phyloP scores from a whole-genome alignment of 2,329 filamentous ascomycete species.

The Trichoderma gracile region DNA sequence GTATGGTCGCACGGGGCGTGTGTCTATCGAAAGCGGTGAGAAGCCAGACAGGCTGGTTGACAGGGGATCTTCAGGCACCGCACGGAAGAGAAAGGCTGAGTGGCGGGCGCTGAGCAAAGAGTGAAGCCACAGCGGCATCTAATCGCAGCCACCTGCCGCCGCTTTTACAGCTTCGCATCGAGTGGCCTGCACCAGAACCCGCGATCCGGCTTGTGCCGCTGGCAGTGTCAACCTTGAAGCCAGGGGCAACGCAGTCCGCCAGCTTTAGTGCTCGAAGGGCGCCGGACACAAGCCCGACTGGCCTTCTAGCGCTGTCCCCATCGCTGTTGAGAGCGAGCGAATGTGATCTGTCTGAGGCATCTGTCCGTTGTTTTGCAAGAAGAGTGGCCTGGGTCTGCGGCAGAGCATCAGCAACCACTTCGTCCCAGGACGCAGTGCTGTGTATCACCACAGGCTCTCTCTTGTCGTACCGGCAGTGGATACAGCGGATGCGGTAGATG shows the following conservation, averaged over 20 bases:
- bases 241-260: conserved; percentile 9
- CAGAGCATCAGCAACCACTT: background rate
- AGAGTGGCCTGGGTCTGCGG: background rate
- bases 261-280: conserved; percentile 6
- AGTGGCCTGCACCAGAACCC: background rate
- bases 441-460: background rate
- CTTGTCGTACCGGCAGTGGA: conserved; percentile 5
- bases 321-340: background rate
- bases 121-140: conserved; percentile 22
- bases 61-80: conserved; percentile 22
- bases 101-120: conserved; percentile 4
- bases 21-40: conserved; percentile 19
- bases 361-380: background rate
- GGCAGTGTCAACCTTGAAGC: conserved; percentile 16
- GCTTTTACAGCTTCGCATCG: conserved; percentile 18
- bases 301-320: conserved; percentile 10
- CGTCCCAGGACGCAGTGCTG: background rate
- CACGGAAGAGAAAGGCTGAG: conserved; percentile 1
- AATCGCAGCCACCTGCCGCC: conserved; percentile 19
- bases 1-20: conserved; percentile 10
- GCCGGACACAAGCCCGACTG: background rate
- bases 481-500: conserved; percentile 7
- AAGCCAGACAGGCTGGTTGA: background rate
- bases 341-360: background rate
- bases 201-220: conserved; percentile 19